Evolutionary conservation across 129 eudicot species (phyloP), one percentile per base, ranked within the genome.

Genomic region (Dittrichia graveolens): DNA sequence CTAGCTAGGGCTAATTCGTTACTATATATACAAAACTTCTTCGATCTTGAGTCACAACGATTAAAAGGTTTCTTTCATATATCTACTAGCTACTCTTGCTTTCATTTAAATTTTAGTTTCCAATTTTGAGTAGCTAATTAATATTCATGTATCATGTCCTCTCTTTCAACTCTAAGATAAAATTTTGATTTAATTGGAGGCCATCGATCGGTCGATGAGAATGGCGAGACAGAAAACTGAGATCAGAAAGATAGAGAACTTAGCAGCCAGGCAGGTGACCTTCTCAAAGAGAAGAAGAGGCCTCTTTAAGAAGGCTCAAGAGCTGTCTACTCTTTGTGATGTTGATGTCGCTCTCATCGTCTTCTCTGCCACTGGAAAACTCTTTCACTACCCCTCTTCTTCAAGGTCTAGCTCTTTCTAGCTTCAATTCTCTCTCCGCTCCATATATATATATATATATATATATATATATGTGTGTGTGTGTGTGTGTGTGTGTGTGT

Each of bases 221-320:
- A 80, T 68, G 84, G 84, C 67, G 77, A 74, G 84, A 61, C 80
- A 64, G 54, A 80, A 80, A 74, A 80, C 84, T 53, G 72, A 80
- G 72, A 80, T 80, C 6, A 80, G 35, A 80, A 80, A 71, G 76
- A 80, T 80, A 68, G 84, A 80, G 53, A 80, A 80, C 50, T 70
- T 75, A 52, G 75, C 84, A 61, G 75, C 80, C 67, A 80, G 84
- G 56, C 84, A 80, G 58, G 84, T 80, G 47, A 74, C 80, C 44
- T 80, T 80, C 67, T 80, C 84, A 60, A 80, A 74, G 72, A 60
- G 84, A 24, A 80, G 84, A 80, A 61, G 80, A 49, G 80, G 84
- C 37, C 84, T 80, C 43, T 75, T 80, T 19, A 80, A 80, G 55
- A 80, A 75, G 53, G 84, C 84, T 54, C 75, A 74, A 39, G 84